A percentile compares a stretch with the other conserved stretches of the same genome.
These are phyloP conservation scores for Amaranthus cruentus DNA, from an alignment of 148 eudicot species.

Conservation along the genomic window DNA sequence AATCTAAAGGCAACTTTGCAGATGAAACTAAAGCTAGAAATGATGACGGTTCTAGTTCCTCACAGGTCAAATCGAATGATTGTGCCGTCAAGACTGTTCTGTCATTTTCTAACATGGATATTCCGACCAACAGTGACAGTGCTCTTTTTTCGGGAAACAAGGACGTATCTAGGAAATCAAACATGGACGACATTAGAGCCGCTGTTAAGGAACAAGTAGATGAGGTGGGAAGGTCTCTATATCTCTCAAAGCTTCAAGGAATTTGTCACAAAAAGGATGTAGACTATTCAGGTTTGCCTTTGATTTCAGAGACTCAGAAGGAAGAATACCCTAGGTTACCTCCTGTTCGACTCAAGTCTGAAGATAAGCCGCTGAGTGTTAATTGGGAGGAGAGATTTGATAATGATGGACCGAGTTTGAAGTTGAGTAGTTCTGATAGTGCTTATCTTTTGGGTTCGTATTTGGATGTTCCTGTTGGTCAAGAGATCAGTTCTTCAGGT, in stretches of 20 bases:
- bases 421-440: slow-evolving; percentile 51
- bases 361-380: slow-evolving; percentile 50
- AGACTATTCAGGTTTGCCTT: slow-evolving; percentile 43
- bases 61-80: slow-evolving; percentile 58
- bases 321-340: slow-evolving; percentile 90
- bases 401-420: slow-evolving; percentile 60
- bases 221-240: slow-evolving; percentile 83
- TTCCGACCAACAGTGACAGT: slow-evolving; percentile 46
- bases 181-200: slow-evolving; percentile 45
- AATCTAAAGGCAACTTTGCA: slow-evolving; percentile 31
- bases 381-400: slow-evolving; percentile 80
- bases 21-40: slow-evolving; percentile 51
- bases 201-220: slow-evolving; percentile 83
- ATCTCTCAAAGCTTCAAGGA: slow-evolving; percentile 60
- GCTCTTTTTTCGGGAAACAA: slow-evolving; percentile 33
- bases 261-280: slow-evolving; percentile 47
- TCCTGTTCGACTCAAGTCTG: slow-evolving; percentile 89
- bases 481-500: slow-evolving; percentile 83
- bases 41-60: slow-evolving; percentile 38
- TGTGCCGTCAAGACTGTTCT: slow-evolving; percentile 71
- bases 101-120: slow-evolving; percentile 52
- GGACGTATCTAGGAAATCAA: slow-evolving; percentile 51
- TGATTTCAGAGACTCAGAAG: slow-evolving; percentile 51
- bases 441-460: slow-evolving; percentile 76
- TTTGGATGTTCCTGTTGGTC: slow-evolving; percentile 95